These are phyloP conservation scores for Davidsoniella neocaledoniae DNA, from an alignment of 2,329 filamentous ascomycete species.

Conservation along the genomic window DNA sequence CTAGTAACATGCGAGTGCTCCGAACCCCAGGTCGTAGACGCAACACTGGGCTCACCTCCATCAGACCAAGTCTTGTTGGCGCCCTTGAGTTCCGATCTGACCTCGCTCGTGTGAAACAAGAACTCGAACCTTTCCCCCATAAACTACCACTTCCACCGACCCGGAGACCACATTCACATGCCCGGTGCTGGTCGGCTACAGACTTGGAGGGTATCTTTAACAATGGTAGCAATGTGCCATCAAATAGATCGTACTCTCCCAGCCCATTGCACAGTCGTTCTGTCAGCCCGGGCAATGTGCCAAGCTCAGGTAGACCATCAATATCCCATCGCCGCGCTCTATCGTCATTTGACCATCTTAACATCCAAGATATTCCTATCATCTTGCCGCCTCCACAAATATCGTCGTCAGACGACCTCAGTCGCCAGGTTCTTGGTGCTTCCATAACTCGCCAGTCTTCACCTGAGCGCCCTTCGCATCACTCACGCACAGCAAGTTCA, in stretches of 20 bases:
- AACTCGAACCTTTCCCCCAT: slow-evolving; percentile 14
- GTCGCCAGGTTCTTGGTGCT: slow-evolving; percentile 1
- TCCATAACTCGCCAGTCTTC: not conserved
- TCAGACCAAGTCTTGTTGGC: slow-evolving; percentile 82
- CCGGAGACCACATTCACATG: not conserved
- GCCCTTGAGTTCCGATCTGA: slow-evolving; percentile 88
- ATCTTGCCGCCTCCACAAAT: not conserved
- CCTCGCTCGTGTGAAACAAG: slow-evolving; percentile 64
- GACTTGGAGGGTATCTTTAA: slow-evolving; percentile 9
- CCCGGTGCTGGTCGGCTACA: slow-evolving; percentile 5
- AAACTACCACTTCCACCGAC: slow-evolving; percentile 14
- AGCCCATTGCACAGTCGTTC: not conserved
- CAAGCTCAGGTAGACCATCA: not conserved
- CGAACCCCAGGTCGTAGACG: slow-evolving; percentile 45
- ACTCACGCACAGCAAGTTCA: slow-evolving; percentile 12
- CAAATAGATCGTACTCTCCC: slow-evolving; percentile 3
- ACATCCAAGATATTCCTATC: not conserved
- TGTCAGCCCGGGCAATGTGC: not conserved
- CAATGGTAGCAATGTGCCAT: not conserved
- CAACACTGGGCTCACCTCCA: slow-evolving; percentile 58
- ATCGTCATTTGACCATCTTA: slow-evolving; percentile 27
- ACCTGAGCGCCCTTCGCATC: slow-evolving; percentile 2
- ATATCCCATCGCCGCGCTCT: slow-evolving; percentile 23
- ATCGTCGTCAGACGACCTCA: slow-evolving; percentile 3
- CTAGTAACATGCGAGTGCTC: slow-evolving; percentile 80